Conservation (phyloP, 371 early-diverging fungal species). For the Coelomomyces lativittatus region DNA sequence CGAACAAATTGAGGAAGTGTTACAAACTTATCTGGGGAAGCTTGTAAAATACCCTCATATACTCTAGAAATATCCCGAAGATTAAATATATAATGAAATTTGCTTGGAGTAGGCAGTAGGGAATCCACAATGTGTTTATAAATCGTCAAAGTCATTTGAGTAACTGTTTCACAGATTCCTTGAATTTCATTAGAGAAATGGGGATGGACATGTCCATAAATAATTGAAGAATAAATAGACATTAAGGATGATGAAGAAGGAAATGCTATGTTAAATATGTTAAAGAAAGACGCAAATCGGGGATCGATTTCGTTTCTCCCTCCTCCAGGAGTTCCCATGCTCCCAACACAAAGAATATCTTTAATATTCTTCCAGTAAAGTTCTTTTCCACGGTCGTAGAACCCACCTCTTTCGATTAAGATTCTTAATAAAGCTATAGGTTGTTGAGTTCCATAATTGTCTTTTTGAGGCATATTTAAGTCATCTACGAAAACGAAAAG, state of each 20-base stretch:
- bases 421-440: conserved; percentile 33
- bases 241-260: conserved; percentile 21
- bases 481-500: conserved; percentile 37
- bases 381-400: conserved; percentile 34
- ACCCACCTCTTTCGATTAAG: conserved; percentile 25
- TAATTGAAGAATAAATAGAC: conserved; percentile 24
- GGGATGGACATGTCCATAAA: conserved; percentile 19
- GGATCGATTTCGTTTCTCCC: conserved; percentile 39
- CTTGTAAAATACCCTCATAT: conserved; percentile 23
- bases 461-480: conserved; percentile 37
- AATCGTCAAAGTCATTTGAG: conserved; percentile 12
- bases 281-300: conserved; percentile 28
- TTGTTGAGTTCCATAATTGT: conserved; percentile 43
- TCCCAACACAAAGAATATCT: conserved; percentile 26
- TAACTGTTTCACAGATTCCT: conserved; percentile 2
- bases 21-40: conserved; percentile 26
- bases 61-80: conserved; percentile 40
- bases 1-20: conserved; percentile 15
- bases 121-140: conserved; percentile 22
- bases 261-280: conserved; percentile 37
- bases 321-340: conserved; percentile 42
- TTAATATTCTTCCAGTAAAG: conserved; percentile 33
- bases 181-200: conserved; percentile 14
- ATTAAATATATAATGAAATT: conserved; percentile 46
- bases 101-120: conserved; percentile 33